Evolutionary conservation across 257 asterid genomes (phyloP).

Genomic region (Parsonsia alboflavescens): DNA sequence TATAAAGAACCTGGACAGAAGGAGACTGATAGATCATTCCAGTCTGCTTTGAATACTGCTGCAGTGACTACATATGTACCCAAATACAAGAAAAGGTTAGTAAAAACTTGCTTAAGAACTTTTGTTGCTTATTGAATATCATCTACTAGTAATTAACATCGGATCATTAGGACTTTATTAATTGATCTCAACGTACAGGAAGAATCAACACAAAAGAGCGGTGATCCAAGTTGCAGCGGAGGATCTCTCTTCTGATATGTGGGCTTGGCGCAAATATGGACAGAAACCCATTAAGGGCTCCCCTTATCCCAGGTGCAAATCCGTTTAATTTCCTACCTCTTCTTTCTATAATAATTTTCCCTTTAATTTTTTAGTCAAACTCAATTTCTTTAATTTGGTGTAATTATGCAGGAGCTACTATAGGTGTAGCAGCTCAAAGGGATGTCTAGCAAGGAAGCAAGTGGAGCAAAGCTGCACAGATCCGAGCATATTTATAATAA

Average conservation of each 20-base stretch:
- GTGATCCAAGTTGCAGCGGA: conserved; percentile 63
- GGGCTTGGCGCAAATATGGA: conserved; percentile 99
- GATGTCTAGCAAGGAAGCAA: conserved; percentile 88
- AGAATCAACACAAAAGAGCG: conserved; percentile 77
- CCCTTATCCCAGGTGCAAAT: conserved; percentile 73
- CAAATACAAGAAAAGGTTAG: conserved; percentile 76
- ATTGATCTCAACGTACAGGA: conserved; percentile 38
- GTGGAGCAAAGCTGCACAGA: conserved; percentile 82
- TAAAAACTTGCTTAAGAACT: too few relatives aligned
- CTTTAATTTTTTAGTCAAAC: too few relatives aligned
- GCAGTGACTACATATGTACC: conserved; percentile 33
- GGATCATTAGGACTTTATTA: too few relatives aligned
- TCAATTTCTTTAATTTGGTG: neutral
- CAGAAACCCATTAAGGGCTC: conserved; percentile 98
- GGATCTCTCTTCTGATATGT: conserved; percentile 68
- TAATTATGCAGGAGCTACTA: conserved; percentile 65
- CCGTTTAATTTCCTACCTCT: neutral
- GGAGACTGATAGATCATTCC: conserved; percentile 6
- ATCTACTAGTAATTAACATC: too few relatives aligned
- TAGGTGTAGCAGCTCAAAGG: conserved; percentile 91
- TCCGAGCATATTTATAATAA: conserved; percentile 51
- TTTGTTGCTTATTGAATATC: neutral
- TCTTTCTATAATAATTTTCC: too few relatives aligned
- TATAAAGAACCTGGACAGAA: conserved; percentile 13
- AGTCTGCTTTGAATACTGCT: conserved; percentile 23